A percentile compares a stretch with the other conserved stretches of the same genome.
phyloP scores from a whole-genome alignment of 805 yeast genomes.

The Cyberlindnera bimundalis region DNA sequence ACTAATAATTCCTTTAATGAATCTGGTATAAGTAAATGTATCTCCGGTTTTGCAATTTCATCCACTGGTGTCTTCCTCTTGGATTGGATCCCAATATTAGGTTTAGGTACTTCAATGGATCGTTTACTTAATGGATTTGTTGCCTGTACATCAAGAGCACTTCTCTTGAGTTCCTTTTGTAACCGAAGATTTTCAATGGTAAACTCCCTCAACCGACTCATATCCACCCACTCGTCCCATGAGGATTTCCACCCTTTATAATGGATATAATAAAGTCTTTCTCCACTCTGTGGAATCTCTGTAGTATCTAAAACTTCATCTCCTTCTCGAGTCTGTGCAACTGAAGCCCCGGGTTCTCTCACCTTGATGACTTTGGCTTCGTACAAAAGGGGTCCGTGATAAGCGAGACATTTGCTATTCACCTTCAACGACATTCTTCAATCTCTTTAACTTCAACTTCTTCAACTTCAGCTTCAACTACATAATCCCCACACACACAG shows the following conservation, averaged over 20 bases:
- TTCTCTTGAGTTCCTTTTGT: constrained; percentile 56
- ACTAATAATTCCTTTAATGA: constrained; percentile 68
- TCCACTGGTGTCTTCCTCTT: constrained; percentile 3
- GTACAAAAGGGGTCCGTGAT: constrained; percentile 86
- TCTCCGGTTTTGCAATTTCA: constrained; percentile 34
- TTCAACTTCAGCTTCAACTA: too few species aligned
- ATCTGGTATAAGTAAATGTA: constrained; percentile 58
- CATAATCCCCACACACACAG: too few species aligned
- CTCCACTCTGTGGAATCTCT: constrained; percentile 36
- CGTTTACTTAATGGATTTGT: too few species aligned
- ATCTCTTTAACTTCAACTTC: too few species aligned
- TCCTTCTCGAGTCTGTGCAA: constrained; percentile 40
- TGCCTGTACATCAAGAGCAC: constrained; percentile 39
- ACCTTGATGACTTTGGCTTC: constrained; percentile 76
- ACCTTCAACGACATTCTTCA: constrained; percentile 13
- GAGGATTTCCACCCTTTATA: constrained; percentile 94
- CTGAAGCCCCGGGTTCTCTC: constrained; percentile 50
- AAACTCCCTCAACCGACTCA: constrained; percentile 61
- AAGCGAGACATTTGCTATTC: constrained; percentile 60
- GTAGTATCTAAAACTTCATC: constrained; percentile 23
- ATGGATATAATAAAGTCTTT: constrained; percentile 64
- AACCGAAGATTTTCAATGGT: constrained; percentile 64
- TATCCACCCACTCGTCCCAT: constrained; percentile 96
- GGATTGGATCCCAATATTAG: too few species aligned
- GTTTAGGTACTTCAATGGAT: too few species aligned